Percentiles rank a stretch among this genome's conserved stretches.
phyloP scores from a whole-genome alignment of 2,329 filamentous ascomycete species.

The Epicoccum sorghinum region DNA sequence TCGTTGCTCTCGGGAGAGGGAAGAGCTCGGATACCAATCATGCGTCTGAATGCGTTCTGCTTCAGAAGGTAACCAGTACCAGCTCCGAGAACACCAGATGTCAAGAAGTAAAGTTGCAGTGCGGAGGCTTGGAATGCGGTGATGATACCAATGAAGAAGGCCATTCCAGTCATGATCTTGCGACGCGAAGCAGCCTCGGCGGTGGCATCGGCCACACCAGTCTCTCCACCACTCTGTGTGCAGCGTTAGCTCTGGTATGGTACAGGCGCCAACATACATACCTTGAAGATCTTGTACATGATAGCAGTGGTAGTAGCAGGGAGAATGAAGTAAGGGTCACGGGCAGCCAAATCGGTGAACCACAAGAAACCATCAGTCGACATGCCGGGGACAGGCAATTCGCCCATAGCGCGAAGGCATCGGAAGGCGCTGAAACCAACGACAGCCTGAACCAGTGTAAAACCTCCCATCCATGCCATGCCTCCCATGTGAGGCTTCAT shows the following conservation, averaged over 20 bases:
- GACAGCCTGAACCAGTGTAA: conserved; percentile 67
- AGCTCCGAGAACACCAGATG: conserved; percentile 50
- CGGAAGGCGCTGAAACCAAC: conserved; percentile 83
- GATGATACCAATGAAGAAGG: conserved; percentile 59
- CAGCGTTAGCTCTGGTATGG: conserved; percentile 25
- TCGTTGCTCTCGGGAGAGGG: conserved; percentile 33
- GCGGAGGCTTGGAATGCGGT: conserved; percentile 62
- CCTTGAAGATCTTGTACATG: conserved; percentile 65
- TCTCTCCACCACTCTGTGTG: conserved; percentile 57
- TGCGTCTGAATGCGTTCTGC: conserved; percentile 42
- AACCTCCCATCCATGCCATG: conserved; percentile 53
- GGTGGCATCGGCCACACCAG: conserved; percentile 42
- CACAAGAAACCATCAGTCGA: conserved; percentile 74
- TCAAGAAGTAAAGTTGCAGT: conserved; percentile 68
- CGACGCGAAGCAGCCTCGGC: conserved; percentile 21
- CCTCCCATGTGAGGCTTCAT: conserved; percentile 48
- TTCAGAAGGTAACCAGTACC: conserved; percentile 49
- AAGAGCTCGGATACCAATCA: conserved; percentile 43
- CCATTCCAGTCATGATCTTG: conserved; percentile 57
- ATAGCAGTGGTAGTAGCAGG: conserved; percentile 66
- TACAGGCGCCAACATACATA: conserved; percentile 45
- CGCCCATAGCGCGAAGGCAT: conserved; percentile 73
- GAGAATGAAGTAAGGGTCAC: conserved; percentile 79
- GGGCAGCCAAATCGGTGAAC: conserved; percentile 76
- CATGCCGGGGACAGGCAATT: conserved; percentile 80